Percentiles rank a stretch among this genome's conserved stretches.
phyloP scores from a whole-genome alignment of 73 alveolate genomes.

The Tetrahymena malaccensis region DNA sequence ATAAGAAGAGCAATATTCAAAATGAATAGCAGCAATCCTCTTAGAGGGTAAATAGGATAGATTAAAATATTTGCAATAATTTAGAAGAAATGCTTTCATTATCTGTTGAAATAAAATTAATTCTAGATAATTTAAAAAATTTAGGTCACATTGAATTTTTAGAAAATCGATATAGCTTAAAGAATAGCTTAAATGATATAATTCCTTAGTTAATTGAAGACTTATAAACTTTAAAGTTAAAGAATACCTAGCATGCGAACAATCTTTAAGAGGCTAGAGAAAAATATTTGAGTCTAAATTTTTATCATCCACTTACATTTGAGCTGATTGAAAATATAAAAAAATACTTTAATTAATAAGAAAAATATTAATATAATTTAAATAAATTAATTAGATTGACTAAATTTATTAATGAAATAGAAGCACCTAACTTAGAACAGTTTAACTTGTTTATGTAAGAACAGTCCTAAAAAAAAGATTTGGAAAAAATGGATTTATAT shows the following conservation, averaged over 20 bases:
- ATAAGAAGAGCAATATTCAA: neutral
- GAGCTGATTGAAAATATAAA: neutral
- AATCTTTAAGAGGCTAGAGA: neutral
- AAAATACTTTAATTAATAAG: neutral
- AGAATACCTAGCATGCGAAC: neutral
- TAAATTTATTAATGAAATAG: neutral
- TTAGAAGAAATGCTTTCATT: neutral
- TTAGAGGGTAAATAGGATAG: too few relatives aligned
- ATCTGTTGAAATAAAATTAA: neutral
- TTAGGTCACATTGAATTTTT: neutral
- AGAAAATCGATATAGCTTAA: neutral
- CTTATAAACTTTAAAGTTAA: neutral
- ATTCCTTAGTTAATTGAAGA: neutral
- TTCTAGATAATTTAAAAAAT: neutral
- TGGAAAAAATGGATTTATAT: neutral
- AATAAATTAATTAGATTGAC: neutral
- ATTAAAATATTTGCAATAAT: neutral
- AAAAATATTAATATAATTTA: neutral
- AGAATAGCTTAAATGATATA: neutral
- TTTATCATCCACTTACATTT: neutral
- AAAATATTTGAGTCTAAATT: neutral
- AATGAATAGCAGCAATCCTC: neutral
- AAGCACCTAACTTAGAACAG: neutral
- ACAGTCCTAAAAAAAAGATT: neutral
- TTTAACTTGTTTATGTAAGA: neutral